phyloP scores from a whole-genome alignment of 2,329 filamentous ascomycete genomes.

The Macroventuria anomochaeta region DNA sequence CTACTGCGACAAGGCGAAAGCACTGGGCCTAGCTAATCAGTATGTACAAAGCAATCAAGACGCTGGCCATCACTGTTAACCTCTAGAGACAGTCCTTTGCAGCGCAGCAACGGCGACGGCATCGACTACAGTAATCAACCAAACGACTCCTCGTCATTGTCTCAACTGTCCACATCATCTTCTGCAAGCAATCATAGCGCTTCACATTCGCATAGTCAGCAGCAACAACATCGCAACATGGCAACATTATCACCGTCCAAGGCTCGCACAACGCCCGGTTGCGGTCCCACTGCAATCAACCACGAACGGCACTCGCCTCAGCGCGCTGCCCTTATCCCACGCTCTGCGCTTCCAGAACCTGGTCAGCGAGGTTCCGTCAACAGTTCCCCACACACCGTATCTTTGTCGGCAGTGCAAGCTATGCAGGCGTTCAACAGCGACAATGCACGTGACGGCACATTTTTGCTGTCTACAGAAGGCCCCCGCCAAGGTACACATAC shows the following conservation, averaged over 20 bases:
- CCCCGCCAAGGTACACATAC: background rate
- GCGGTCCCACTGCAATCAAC: conserved; percentile 3
- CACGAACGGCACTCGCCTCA: conserved; percentile 2
- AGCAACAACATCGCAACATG: conserved; percentile 34
- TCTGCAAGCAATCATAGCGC: conserved; percentile 20
- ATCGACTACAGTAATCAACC: background rate
- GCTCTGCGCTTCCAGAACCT: conserved; percentile 25
- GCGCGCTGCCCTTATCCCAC: conserved; percentile 27
- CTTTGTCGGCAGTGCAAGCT: conserved; percentile 22
- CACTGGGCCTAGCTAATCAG: conserved; percentile 28
- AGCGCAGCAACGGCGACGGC: conserved; percentile 17
- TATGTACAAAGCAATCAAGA: conserved; percentile 11
- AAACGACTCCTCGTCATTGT: conserved; percentile 2
- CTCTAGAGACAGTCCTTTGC: conserved; percentile 27
- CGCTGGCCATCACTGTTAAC: conserved; percentile 5
- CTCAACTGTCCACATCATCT: conserved; percentile 19
- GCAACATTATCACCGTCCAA: conserved; percentile 30
- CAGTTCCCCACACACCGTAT: conserved; percentile 6
- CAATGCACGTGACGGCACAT: background rate
- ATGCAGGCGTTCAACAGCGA: conserved; percentile 32
- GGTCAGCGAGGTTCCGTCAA: background rate
- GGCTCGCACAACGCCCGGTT: conserved; percentile 12
- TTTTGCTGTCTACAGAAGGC: background rate
- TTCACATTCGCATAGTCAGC: conserved; percentile 25
- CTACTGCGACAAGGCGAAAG: conserved; percentile 42